Base-by-base conservation (phyloP, 495 filamentous ascomycete species). In the Trichoderma orchidacearum region DNA sequence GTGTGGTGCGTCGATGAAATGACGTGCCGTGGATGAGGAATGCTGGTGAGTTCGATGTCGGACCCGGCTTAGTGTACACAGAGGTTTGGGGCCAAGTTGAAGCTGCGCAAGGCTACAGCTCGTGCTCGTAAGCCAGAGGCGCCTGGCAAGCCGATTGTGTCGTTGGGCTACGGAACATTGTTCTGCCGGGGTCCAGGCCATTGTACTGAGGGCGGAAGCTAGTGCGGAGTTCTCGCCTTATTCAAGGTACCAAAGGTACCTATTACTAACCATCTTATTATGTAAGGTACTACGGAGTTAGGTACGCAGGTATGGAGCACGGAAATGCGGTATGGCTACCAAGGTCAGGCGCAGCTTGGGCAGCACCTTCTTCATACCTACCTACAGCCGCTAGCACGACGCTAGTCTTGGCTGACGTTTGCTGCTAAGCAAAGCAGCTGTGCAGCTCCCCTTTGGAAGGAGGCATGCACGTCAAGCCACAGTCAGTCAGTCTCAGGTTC, bases 81-180 rank as follows among this genome's bases (percentile, higher is more conserved):
- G 18, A 9, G 21, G 27, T 48, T 48, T 18, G 41, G 41, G 41
- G 18, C 41, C 23, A 48, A n/a, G 21, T 27, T 48, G 41, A 48
- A 48, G 41, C 41, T 48, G 41, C 41, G 21, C 41, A 48, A 48
- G 41, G 41, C 41, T 48, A 48, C 41, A 48, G 41, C 41, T 48
- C 18, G 41, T 48, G 41, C 41, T 48, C 41, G 41, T 48, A 48
- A 48, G 41, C 41, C 32, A 35, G n/a, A n/a, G 32, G 32, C 32
- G 32, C 12, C 32, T n/a, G n/a, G 41, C 18, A 17, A 23, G 18
- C 7, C 36, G 36, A 7, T 15, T n/a, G n/a, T 41, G 12, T 27
- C 41, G 32, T 35, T 35, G 32, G 32, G 32, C 32, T 13, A n/a
- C 32, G 41, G 41, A 48, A 25, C 5, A 48, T 48, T 7, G 7